phyloP scores from a whole-genome alignment of 1,284 basidiomycete species.

The Ustilago tritici region DNA sequence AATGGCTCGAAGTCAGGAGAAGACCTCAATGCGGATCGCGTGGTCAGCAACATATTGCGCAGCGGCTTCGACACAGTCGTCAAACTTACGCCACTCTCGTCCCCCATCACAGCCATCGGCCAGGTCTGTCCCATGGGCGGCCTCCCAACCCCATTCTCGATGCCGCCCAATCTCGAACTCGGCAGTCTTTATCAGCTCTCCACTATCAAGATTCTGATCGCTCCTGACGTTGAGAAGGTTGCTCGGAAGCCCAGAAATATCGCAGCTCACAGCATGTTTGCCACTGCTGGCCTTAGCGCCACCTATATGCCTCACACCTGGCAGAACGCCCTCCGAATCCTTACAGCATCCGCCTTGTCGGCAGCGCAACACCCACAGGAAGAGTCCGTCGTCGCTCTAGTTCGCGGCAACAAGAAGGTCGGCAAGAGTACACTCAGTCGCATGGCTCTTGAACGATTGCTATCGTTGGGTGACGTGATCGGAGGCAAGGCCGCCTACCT shows the following conservation, averaged over 20 bases:
- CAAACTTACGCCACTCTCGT: conserved; percentile 30
- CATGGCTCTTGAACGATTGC: conserved; percentile 79
- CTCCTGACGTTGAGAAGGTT: conserved; percentile 16
- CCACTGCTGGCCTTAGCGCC: conserved; percentile 35
- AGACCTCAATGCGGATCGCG: not conserved
- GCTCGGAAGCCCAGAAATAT: conserved; percentile 17
- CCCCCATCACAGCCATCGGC: conserved; percentile 30
- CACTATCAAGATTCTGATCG: conserved; percentile 33
- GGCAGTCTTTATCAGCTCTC: conserved; percentile 28
- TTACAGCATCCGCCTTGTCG: conserved; percentile 18
- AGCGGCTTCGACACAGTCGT: conserved; percentile 32
- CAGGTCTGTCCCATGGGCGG: conserved; percentile 43
- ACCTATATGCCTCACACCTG: conserved; percentile 45
- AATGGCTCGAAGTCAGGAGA: not conserved
- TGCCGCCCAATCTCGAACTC: conserved; percentile 32
- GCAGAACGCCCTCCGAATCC: conserved; percentile 26
- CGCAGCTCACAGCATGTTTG: conserved; percentile 8
- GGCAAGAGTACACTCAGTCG: conserved; percentile 91
- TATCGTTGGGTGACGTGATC: conserved; percentile 73
- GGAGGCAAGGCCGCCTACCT: conserved; percentile 80
- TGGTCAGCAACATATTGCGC: not conserved
- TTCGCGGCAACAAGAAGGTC: conserved; percentile 85
- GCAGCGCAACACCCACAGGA: conserved; percentile 40
- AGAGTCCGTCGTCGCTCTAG: conserved; percentile 71
- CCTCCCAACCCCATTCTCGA: conserved; percentile 29